Conservation (phyloP, 2,329 filamentous ascomycete species). For the Laburnicola sp. region DNA sequence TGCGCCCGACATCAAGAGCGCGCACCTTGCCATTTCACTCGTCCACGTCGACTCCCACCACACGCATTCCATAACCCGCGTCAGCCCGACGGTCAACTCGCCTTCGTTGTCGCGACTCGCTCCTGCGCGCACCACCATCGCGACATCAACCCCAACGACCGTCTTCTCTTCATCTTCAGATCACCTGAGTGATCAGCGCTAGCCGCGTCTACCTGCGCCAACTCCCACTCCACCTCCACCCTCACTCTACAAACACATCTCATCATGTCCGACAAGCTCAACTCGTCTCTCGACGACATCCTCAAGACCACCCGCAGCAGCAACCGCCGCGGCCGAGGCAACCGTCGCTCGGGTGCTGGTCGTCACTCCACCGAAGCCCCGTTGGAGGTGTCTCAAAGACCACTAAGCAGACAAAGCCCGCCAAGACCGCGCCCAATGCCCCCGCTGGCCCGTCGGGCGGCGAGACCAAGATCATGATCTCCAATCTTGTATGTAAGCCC, state of each 20-base stretch:
- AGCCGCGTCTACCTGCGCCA: slow-evolving; percentile 19
- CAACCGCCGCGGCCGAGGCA: slow-evolving; percentile 54
- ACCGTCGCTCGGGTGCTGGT: slow-evolving; percentile 51
- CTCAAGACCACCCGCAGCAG: slow-evolving; percentile 71
- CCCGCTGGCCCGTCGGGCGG: slow-evolving; percentile 61
- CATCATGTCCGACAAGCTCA: slow-evolving; percentile 71
- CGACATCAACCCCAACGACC: slow-evolving; percentile 4
- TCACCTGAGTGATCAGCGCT: slow-evolving; percentile 17
- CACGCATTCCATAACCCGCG: not conserved
- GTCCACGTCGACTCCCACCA: not conserved
- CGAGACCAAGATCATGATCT: slow-evolving; percentile 97
- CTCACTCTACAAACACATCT: slow-evolving; percentile 11
- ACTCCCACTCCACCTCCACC: slow-evolving; percentile 13
- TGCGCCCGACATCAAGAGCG: slow-evolving; percentile 7
- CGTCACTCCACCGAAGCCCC: slow-evolving; percentile 64
- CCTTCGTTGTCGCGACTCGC: slow-evolving; percentile 12
- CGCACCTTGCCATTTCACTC: not conserved
- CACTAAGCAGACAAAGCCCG: slow-evolving; percentile 61
- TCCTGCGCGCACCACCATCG: slow-evolving; percentile 10
- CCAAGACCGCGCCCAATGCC: slow-evolving; percentile 66
- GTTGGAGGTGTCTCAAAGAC: slow-evolving; percentile 86
- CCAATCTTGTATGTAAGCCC: slow-evolving; percentile 79
- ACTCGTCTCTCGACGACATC: slow-evolving; percentile 97
- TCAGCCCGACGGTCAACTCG: not conserved
- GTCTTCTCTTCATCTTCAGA: slow-evolving; percentile 16